Conservation (phyloP, 2,329 filamentous ascomycete genomes). For the Penicillium sp. region DNA sequence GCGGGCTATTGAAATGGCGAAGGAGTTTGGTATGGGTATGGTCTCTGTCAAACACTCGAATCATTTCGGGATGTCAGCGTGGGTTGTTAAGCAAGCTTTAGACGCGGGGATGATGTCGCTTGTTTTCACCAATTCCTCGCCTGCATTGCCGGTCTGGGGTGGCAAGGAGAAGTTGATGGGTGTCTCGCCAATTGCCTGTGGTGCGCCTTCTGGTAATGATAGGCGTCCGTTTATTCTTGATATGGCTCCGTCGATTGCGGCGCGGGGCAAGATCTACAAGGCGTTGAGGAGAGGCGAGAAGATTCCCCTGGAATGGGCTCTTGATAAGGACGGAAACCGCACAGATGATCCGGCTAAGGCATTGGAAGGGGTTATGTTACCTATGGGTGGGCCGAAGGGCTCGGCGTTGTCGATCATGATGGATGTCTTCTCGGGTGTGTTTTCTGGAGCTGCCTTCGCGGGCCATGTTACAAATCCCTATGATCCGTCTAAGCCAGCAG, state of each 20-base stretch:
- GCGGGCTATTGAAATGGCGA: slow-evolving; percentile 69
- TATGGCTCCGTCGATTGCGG: slow-evolving; percentile 52
- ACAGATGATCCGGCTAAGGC: slow-evolving; percentile 74
- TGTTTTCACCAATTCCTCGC: slow-evolving; percentile 73
- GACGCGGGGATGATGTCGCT: slow-evolving; percentile 72
- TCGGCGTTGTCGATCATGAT: slow-evolving; percentile 80
- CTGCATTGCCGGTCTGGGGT: slow-evolving; percentile 73
- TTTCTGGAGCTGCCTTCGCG: slow-evolving; percentile 78
- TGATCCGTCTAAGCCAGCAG: slow-evolving; percentile 68
- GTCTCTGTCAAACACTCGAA: slow-evolving; percentile 76
- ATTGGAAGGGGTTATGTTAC: slow-evolving; percentile 78
- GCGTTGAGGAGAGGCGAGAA: slow-evolving; percentile 47
- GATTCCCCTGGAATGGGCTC: slow-evolving; percentile 66
- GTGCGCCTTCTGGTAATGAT: slow-evolving; percentile 66
- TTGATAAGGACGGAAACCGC: slow-evolving; percentile 70
- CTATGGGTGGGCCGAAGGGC: slow-evolving; percentile 84
- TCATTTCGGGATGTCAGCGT: slow-evolving; percentile 83
- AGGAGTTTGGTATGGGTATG: slow-evolving; percentile 71
- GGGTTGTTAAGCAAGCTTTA: slow-evolving; percentile 76
- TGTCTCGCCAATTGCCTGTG: slow-evolving; percentile 73
- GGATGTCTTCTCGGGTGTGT: slow-evolving; percentile 80
- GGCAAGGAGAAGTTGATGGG: slow-evolving; percentile 71
- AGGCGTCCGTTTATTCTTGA: slow-evolving; percentile 61
- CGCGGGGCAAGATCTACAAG: slow-evolving; percentile 52
- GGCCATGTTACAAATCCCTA: slow-evolving; percentile 78